A percentile compares a stretch with the other conserved stretches of the same genome.
phyloP scores from a whole-genome alignment of 768 basidiomycete genomes.

The Lactarius indigo region DNA sequence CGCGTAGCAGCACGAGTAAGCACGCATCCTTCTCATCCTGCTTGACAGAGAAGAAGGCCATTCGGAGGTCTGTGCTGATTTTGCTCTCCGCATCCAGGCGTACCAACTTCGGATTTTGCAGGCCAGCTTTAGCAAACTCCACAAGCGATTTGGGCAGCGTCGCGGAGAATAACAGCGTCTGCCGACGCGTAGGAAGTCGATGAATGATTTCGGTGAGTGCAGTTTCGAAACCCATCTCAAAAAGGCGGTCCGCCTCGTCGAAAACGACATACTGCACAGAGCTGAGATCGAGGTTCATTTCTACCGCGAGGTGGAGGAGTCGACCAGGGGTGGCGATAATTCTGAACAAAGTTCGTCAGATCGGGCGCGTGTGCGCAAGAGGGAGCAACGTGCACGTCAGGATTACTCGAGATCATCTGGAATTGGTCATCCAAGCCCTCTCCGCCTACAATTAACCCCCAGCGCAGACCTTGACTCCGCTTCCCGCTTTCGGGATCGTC shows the following conservation, averaged over 20 bases:
- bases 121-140: constrained; percentile 97
- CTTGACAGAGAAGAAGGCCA: constrained; percentile 93
- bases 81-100: constrained; percentile 96
- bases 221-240: constrained; percentile 96
- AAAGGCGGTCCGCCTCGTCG: constrained; percentile 97
- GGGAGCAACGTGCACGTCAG: constrained; percentile 75
- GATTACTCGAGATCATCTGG: constrained; percentile 89
- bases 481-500: constrained; percentile 49
- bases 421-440: constrained; percentile 96
- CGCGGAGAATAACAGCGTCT: constrained; percentile 94
- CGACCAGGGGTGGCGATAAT: constrained; percentile 98
- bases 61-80: constrained; percentile 87
- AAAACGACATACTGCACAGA: constrained; percentile 90
- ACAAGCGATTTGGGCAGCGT: constrained; percentile 94
- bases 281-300: constrained; percentile 92
- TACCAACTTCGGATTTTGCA: constrained; percentile 90
- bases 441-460: constrained; percentile 95
- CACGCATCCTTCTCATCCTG: constrained; percentile 93
- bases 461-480: constrained; percentile 65
- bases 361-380: constrained; percentile 7
- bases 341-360: constrained; percentile 39
- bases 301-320: constrained; percentile 91
- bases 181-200: constrained; percentile 80
- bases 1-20: constrained; percentile 75
- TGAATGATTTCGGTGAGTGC: constrained; percentile 89